phyloP scores from a whole-genome alignment of 1,139 yeast species.

The Blastobotrys illinoisensis region DNA sequence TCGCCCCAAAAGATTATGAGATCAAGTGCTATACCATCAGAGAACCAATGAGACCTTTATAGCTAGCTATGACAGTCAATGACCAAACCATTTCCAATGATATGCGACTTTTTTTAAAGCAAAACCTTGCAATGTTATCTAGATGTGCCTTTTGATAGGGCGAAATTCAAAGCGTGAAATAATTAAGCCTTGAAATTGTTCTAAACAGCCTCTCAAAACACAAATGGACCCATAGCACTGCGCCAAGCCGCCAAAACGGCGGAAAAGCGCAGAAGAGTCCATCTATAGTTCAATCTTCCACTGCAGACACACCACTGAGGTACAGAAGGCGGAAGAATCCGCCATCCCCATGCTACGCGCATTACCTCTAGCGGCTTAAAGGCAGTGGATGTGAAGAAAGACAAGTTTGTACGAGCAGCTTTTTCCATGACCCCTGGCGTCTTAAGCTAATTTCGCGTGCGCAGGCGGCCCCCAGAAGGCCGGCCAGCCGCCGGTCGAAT shows the following conservation, averaged over 20 bases:
- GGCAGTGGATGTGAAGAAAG: background rate
- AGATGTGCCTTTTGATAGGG: background rate
- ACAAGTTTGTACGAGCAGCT: background rate
- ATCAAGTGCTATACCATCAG: no score
- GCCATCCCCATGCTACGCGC: background rate
- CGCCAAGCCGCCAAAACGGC: background rate
- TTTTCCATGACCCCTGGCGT: background rate
- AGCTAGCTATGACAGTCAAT: no score
- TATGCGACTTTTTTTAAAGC: no score
- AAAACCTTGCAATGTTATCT: no score
- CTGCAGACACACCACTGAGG: conserved; percentile 1
- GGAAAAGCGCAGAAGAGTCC: background rate
- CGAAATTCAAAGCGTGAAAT: background rate
- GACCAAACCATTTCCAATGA: no score
- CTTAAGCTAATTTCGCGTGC: background rate
- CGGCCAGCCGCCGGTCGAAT: background rate
- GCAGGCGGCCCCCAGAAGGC: background rate
- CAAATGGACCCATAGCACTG: background rate
- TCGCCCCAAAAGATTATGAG: no score
- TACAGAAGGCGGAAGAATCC: background rate
- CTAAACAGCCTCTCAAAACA: background rate
- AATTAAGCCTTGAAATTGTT: background rate
- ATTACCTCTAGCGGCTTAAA: background rate
- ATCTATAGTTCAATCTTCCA: background rate
- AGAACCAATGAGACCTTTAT: no score